A percentile compares a stretch with the other conserved stretches of the same genome.
Conservation (phyloP, 108 stramenopile species). For the Cyclotella atomus region DNA sequence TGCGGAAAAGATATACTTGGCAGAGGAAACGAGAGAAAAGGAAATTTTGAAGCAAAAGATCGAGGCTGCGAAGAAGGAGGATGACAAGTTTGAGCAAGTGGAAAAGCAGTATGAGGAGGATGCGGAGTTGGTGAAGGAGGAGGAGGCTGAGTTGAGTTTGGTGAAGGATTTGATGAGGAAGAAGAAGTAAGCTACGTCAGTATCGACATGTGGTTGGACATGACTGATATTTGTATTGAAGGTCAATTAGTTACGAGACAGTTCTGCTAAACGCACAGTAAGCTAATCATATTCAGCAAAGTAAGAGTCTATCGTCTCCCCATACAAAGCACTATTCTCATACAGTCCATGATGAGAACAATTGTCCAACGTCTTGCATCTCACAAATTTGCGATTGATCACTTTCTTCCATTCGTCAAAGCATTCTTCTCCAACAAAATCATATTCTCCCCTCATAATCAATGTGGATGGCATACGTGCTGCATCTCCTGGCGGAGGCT, state of each 20-base stretch:
- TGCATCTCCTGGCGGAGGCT: conserved; percentile 24
- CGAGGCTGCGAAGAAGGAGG: conserved; percentile 37
- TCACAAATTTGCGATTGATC: conserved; percentile 46
- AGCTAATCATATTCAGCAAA: conserved; percentile 40
- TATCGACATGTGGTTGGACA: neutral
- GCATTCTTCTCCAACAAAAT: conserved; percentile 61
- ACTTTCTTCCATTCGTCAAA: conserved; percentile 55
- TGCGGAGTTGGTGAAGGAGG: conserved; percentile 45
- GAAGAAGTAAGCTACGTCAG: conserved; percentile 4
- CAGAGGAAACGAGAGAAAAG: conserved; percentile 56
- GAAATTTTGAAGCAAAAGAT: conserved; percentile 45
- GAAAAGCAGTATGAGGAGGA: conserved; percentile 55
- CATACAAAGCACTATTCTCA: conserved; percentile 49
- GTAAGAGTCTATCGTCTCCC: conserved; percentile 25
- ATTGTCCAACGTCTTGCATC: conserved; percentile 38
- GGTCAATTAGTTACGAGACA: no score
- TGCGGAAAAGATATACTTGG: conserved; percentile 42
- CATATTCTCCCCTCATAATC: conserved; percentile 57
- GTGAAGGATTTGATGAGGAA: conserved; percentile 8
- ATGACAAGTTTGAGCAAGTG: conserved; percentile 30
- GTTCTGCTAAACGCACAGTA: no score
- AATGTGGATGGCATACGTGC: conserved; percentile 33
- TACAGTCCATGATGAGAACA: conserved; percentile 66
- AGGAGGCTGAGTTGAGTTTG: conserved; percentile 42
- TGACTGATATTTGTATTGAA: no score